Evolutionary conservation across 225 moss, liverwort and hornwort species (phyloP), one percentile per base, ranked within the genome.

Genomic region (Physcomitrium patens): DNA sequence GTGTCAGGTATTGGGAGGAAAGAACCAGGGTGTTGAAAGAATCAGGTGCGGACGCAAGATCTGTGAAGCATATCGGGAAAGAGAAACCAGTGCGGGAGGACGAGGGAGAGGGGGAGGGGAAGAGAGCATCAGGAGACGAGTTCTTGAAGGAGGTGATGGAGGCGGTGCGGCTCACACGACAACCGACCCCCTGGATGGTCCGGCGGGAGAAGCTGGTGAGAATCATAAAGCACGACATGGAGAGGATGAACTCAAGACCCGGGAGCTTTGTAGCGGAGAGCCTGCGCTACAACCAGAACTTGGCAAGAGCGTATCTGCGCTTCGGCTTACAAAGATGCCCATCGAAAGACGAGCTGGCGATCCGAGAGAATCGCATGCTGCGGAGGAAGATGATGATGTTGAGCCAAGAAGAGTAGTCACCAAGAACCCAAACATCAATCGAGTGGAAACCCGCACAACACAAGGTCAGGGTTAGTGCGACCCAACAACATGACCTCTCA

Each of bases 401-500:
- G 3, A 72, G 80, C 37, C 71, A 78, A 5, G 77, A 63, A 22
- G 79, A 73, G 1, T 75, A 73, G 51, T n/a, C 2, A 19, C 8
- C 13, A 19, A 37, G 23, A 63, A 11, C 18, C 20, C 22, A 14
- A 11, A 10, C 13, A 28, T 44, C 60, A 28, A 76, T 76, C 31
- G 79, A 58, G 43, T 0, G 26, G 0, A 87, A 99, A 74, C 93
- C 95, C 59, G 76, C 73, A 0, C 90, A 91, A 57, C 99, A 93
- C 76, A 82, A 89, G 75, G 31, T 79, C 57, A 3, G 93, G 93
- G 23, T 59, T 83, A 16, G 87, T 82, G 11, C 78, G 90, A 8
- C 68, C 95, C 37, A 95, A 99, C 60, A 90, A 99, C 46, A 93
- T 93, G 31, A 93, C 91, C 65, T 99, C 86, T 9, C 93, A 95